phyloP scores from a whole-genome alignment of 148 eudicot species.

The Silene conica region DNA sequence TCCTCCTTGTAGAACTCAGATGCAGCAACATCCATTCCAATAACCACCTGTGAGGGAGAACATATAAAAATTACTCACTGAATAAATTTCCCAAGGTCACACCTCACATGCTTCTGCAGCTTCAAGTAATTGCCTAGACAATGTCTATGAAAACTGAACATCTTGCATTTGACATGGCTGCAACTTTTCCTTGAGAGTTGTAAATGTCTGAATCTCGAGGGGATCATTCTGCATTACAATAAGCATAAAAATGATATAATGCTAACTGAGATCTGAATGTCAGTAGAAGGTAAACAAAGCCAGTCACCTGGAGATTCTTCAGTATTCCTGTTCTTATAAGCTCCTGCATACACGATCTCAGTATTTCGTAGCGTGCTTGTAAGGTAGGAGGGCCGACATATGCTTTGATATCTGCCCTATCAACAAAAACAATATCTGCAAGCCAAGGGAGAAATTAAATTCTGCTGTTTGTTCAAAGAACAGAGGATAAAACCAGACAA shows the following conservation, averaged over 20 bases:
- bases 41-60: too few relatives aligned
- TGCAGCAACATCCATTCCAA: too few relatives aligned
- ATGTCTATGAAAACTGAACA: constrained; percentile 27
- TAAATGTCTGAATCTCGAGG: constrained; percentile 40
- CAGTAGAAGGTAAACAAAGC: neutral
- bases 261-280: neutral
- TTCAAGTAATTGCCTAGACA: constrained; percentile 52
- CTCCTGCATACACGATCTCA: constrained; percentile 85
- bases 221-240: constrained; percentile 35
- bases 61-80: too few relatives aligned
- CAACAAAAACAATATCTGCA: constrained; percentile 98
- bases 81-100: neutral
- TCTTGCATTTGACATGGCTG: constrained; percentile 32
- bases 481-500: neutral
- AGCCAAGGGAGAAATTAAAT: constrained; percentile 14
- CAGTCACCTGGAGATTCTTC: constrained; percentile 45
- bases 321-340: constrained; percentile 75
- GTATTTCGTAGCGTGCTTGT: constrained; percentile 94
- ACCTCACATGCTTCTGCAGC: constrained; percentile 89
- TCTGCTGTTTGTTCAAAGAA: neutral
- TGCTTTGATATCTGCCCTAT: constrained; percentile 98
- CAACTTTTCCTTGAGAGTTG: constrained; percentile 55
- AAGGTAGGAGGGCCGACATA: constrained; percentile 96
- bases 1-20: too few relatives aligned
- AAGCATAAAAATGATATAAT: neutral